phyloP scores from a whole-genome alignment of 768 basidiomycete genomes.

The Amanita exitialis region DNA sequence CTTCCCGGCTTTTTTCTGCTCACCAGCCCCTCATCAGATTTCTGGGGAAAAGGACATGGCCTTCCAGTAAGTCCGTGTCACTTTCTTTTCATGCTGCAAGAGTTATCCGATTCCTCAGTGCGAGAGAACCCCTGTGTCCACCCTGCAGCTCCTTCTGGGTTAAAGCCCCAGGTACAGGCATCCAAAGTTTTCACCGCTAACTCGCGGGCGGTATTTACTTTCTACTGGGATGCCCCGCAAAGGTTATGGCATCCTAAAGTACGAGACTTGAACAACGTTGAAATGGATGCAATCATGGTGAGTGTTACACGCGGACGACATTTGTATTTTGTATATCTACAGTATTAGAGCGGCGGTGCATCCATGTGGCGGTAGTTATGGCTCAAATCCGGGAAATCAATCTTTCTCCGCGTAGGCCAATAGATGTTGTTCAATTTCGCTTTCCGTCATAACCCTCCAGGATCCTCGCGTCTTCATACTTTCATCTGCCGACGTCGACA shows the following conservation, averaged over 20 bases:
- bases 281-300: slow-evolving; percentile 63
- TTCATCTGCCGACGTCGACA: slow-evolving; percentile 70
- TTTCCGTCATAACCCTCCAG: slow-evolving; percentile 74
- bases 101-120: slow-evolving; percentile 10
- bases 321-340: slow-evolving; percentile 3
- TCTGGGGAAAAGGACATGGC: slow-evolving; percentile 46
- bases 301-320: slow-evolving; percentile 12
- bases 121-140: slow-evolving; percentile 42
- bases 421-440: slow-evolving; percentile 70
- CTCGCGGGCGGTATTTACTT: slow-evolving; percentile 16
- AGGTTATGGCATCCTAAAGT: slow-evolving; percentile 44
- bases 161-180: slow-evolving; percentile 32
- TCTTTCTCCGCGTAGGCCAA: slow-evolving; percentile 88
- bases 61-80: slow-evolving; percentile 25
- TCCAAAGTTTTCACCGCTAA: slow-evolving; percentile 11
- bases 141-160: slow-evolving; percentile 58
- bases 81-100: slow-evolving; percentile 1
- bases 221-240: slow-evolving; percentile 64
- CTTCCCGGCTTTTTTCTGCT: not conserved
- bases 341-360: slow-evolving; percentile 56
- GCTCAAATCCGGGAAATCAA: slow-evolving; percentile 24
- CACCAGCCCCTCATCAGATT: slow-evolving; percentile 58
- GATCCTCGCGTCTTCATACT: slow-evolving; percentile 56
- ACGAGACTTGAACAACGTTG: slow-evolving; percentile 38
- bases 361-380: slow-evolving; percentile 46